Conservation (phyloP, 352 stramenopile genomes). For the Globisporangium heterothallicum region DNA sequence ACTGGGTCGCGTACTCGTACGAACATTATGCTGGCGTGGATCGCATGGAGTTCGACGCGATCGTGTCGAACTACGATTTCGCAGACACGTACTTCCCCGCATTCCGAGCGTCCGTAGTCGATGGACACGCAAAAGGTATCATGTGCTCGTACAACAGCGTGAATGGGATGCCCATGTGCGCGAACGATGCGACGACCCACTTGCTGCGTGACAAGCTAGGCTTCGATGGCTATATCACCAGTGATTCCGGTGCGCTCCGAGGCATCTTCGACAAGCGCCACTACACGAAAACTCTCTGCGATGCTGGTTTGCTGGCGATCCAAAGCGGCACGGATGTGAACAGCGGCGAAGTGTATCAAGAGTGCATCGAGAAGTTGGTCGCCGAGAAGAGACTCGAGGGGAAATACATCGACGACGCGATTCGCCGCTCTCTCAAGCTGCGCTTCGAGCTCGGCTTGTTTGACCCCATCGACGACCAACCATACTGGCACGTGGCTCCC, state of each 20-base stretch:
- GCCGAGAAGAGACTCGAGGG: conserved; percentile 38
- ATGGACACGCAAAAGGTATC: conserved; percentile 75
- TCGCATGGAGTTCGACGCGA: conserved; percentile 86
- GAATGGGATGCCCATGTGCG: conserved; percentile 92
- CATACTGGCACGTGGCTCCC: conserved; percentile 68
- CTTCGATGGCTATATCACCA: conserved; percentile 95
- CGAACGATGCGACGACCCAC: conserved; percentile 73
- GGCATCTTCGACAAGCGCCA: conserved; percentile 76
- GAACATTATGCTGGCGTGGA: conserved; percentile 68
- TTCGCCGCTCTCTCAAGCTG: conserved; percentile 71
- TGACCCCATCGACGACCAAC: conserved; percentile 78
- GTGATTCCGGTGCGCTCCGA: conserved; percentile 89
- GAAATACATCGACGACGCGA: conserved; percentile 51
- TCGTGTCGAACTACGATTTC: conserved; percentile 89
- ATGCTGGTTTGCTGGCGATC: conserved; percentile 53
- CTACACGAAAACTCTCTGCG: conserved; percentile 71
- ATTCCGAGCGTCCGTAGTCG: conserved; percentile 78
- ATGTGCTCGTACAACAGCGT: conserved; percentile 98
- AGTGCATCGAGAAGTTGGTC: conserved; percentile 63
- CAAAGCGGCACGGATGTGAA: conserved; percentile 85
- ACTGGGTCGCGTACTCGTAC: conserved; percentile 91
- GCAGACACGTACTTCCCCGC: conserved; percentile 89
- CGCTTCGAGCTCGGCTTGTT: conserved; percentile 92
- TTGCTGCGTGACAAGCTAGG: conserved; percentile 70
- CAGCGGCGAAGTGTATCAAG: conserved; percentile 75